A percentile compares a stretch with the other conserved stretches of the same genome.
These are phyloP conservation scores for Marasmius tenuissimus DNA, from an alignment of 1,284 basidiomycete genomes.

Conservation along the genomic window DNA sequence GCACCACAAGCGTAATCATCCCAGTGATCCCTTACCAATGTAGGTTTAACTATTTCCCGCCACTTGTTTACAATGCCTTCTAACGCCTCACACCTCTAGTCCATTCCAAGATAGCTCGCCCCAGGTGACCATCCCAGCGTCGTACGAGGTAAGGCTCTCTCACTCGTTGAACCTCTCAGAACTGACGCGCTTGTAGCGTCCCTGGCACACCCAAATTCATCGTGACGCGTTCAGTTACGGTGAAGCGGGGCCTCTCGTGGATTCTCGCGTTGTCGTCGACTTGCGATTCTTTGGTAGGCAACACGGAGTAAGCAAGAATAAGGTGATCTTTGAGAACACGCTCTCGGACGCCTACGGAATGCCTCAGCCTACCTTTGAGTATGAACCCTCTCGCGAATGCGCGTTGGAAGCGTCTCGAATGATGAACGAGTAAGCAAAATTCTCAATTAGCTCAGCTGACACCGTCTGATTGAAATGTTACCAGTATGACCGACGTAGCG, in stretches of 20 bases:
- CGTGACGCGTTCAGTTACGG: constrained; percentile 33
- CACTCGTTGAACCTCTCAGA: too few species aligned
- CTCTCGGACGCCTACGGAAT: not conserved
- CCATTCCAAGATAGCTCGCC: constrained; percentile 26
- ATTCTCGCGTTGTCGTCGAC: constrained; percentile 24
- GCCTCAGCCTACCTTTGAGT: not conserved
- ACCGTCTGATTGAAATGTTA: not conserved
- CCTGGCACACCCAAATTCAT: constrained; percentile 29
- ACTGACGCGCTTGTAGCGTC: constrained; percentile 14
- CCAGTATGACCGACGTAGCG: not conserved
- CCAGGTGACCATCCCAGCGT: constrained; percentile 27
- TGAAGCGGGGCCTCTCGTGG: constrained; percentile 19
- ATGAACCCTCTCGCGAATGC: not conserved
- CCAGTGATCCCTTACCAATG: not conserved
- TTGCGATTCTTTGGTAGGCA: constrained; percentile 17
- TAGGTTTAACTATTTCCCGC: constrained; percentile 14
- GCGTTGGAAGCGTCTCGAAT: not conserved
- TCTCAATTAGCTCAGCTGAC: not conserved
- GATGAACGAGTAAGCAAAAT: not conserved
- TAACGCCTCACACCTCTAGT: not conserved
- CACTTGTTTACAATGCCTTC: too few species aligned
- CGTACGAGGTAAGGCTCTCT: not conserved
- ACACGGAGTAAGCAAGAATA: not conserved
- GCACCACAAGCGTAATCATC: not conserved
- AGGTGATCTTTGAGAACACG: not conserved